Conservation (phyloP, 257 asterid species). For the Nicotiana knightiana region DNA sequence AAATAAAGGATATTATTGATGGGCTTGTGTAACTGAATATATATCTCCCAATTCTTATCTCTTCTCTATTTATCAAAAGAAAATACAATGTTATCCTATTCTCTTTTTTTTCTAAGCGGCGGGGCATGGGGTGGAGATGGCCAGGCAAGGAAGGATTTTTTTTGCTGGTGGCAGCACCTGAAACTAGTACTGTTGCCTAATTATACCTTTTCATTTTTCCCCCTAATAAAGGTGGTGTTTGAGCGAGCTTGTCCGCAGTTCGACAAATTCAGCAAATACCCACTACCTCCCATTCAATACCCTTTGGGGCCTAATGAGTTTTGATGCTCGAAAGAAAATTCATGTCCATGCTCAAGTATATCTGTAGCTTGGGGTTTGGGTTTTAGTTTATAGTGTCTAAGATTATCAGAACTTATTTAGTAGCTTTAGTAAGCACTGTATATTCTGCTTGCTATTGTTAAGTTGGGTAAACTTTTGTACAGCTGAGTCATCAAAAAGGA, state of each 20-base stretch:
- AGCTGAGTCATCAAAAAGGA: conserved; percentile 50
- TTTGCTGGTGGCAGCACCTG: background rate
- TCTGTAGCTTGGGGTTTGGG: background rate
- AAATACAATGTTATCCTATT: too few relatives aligned
- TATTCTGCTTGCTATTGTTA: background rate
- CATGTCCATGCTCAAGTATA: background rate
- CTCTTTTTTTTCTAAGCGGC: background rate
- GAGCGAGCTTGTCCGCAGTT: background rate
- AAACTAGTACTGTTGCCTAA: background rate
- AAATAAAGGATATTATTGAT: background rate
- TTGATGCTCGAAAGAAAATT: background rate
- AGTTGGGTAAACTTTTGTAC: conserved; percentile 19
- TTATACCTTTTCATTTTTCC: background rate
- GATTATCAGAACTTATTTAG: background rate
- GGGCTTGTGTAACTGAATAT: background rate
- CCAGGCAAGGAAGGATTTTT: background rate
- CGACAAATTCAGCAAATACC: background rate
- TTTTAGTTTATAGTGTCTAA: background rate
- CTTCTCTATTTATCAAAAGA: background rate
- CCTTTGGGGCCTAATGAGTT: background rate
- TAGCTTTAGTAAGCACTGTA: background rate
- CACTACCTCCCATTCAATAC: background rate
- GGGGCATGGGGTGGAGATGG: background rate
- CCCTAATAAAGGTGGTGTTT: background rate
- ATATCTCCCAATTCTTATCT: background rate